Conservation (phyloP, 306 rosid genomes). For the Sindora glabra region DNA sequence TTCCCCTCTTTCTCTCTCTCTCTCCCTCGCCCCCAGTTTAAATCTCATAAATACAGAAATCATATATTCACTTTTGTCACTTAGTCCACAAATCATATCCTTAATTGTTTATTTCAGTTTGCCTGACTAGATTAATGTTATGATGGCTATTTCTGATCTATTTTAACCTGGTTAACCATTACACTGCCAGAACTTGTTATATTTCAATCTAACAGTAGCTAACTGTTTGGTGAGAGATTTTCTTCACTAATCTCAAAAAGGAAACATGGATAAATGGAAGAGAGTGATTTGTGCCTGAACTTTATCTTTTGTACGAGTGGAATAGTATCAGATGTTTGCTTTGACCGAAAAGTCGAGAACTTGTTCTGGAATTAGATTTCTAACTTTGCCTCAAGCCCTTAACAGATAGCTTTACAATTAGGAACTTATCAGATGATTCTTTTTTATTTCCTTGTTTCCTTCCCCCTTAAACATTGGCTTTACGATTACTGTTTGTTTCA, state of each 20-base stretch:
- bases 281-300: neutral
- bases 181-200: too few species aligned
- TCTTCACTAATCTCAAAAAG: too few species aligned
- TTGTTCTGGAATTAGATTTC: slow-evolving; percentile 6
- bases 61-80: neutral
- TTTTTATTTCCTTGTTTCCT: too few species aligned
- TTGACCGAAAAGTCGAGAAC: neutral
- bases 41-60: neutral
- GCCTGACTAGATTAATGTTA: too few species aligned
- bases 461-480: too few species aligned
- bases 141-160: neutral
- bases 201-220: neutral
- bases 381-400: slow-evolving; percentile 3
- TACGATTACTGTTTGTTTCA: too few species aligned
- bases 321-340: neutral
- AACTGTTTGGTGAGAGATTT: neutral
- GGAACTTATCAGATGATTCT: neutral
- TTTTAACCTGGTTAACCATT: too few species aligned
- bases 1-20: too few species aligned
- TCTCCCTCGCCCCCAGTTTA: too few species aligned
- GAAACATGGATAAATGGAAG: too few species aligned
- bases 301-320: neutral
- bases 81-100: neutral
- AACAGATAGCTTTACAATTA: neutral
- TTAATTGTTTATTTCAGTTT: too few species aligned